These are phyloP conservation scores for Xylaria venustula DNA, from an alignment of 495 filamentous ascomycete genomes.

Conservation along the genomic window DNA sequence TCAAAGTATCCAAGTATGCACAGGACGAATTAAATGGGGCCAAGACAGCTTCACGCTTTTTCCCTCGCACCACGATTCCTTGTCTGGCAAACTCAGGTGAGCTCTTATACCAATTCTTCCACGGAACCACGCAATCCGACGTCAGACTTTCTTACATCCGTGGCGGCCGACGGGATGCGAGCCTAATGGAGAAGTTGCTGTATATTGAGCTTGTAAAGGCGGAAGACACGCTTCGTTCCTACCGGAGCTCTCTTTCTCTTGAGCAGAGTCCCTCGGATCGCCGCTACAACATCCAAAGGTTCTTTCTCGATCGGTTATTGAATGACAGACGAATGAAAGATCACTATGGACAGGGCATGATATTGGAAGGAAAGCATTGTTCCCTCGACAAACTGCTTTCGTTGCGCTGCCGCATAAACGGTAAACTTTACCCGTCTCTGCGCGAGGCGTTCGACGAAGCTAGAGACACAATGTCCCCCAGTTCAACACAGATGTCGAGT, in stretches of 20 bases:
- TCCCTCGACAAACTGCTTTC: background rate
- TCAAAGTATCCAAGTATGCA: background rate
- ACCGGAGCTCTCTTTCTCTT: background rate
- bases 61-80: background rate
- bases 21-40: background rate
- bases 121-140: background rate
- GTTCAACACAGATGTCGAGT: background rate
- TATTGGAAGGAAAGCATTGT: background rate
- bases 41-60: background rate
- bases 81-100: background rate
- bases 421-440: background rate
- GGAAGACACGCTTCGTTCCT: background rate
- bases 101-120: background rate
- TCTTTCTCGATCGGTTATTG: background rate
- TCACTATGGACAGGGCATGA: background rate
- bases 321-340: background rate
- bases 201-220: background rate
- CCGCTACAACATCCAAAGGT: background rate
- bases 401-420: background rate
- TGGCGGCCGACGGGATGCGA: background rate
- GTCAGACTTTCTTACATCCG: background rate
- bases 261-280: background rate
- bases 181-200: background rate
- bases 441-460: background rate
- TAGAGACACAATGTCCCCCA: background rate